Percentiles rank a stretch among this genome's conserved stretches.
phyloP scores from a whole-genome alignment of 805 yeast species.

The Candida ortonii region DNA sequence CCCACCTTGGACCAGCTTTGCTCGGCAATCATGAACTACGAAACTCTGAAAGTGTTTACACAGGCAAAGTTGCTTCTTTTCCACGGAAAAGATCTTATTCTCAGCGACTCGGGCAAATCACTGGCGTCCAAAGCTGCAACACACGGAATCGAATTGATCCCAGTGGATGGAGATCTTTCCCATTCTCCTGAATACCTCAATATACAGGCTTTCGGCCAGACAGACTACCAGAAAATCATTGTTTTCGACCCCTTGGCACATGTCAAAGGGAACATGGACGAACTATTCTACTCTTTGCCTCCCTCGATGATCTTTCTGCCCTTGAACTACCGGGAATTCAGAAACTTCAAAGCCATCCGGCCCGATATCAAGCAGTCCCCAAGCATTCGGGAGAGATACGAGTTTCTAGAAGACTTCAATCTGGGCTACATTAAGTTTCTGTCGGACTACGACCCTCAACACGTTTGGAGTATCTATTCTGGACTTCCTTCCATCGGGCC shows the following conservation, averaged over 20 bases:
- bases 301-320: constrained; percentile 46
- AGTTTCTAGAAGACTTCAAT: constrained; percentile 19
- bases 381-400: constrained; percentile 20
- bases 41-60: constrained; percentile 34
- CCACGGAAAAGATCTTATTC: constrained; percentile 24
- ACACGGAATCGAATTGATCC: constrained; percentile 29
- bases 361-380: constrained; percentile 13
- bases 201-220: constrained; percentile 47
- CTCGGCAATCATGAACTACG: constrained; percentile 48
- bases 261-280: constrained; percentile 43
- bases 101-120: constrained; percentile 4
- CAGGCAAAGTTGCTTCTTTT: constrained; percentile 48
- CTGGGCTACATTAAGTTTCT: constrained; percentile 16
- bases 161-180: constrained; percentile 28
- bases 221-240: constrained; percentile 50
- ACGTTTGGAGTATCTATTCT: constrained; percentile 31
- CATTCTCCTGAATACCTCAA: constrained; percentile 59
- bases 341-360: constrained; percentile 21
- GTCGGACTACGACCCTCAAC: constrained; percentile 7
- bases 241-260: constrained; percentile 58
- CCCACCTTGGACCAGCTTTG: constrained; percentile 50
- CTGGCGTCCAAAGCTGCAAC: constrained; percentile 7
- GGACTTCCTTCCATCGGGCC: constrained; percentile 35
- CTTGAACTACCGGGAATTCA: constrained; percentile 38
- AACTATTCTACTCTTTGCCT: constrained; percentile 50